phyloP scores from a whole-genome alignment of 306 rosid species.

The Quillaja saponaria region DNA sequence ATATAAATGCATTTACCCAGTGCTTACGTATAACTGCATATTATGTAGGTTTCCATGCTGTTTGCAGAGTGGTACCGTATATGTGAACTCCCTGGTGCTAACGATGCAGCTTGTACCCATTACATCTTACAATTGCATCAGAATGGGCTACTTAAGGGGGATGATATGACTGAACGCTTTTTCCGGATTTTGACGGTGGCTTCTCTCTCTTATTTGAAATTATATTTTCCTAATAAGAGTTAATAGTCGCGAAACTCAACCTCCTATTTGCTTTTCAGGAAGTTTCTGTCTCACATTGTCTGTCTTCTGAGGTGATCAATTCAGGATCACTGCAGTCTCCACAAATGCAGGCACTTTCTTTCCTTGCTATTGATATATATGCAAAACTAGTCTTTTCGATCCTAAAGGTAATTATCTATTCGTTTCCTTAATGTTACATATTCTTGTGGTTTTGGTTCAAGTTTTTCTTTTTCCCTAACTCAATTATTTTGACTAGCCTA shows the following conservation, averaged over 20 bases:
- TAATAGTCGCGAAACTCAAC: conserved; percentile 5
- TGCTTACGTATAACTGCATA: background rate
- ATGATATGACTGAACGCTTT: conserved; percentile 84
- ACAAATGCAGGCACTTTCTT: conserved; percentile 65
- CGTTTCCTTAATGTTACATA: background rate
- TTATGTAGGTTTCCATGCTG: conserved; percentile 60
- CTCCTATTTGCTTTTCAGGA: conserved; percentile 49
- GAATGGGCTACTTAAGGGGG: conserved; percentile 84
- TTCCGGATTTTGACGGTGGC: conserved; percentile 71
- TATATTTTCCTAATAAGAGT: background rate
- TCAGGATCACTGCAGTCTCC: conserved; percentile 72
- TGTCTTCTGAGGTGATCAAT: conserved; percentile 71
- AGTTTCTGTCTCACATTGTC: conserved; percentile 72
- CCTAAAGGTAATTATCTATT: conserved; percentile 60
- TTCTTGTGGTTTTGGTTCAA: background rate
- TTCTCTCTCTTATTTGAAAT: conserved; percentile 22
- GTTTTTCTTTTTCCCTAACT: conserved; percentile 5
- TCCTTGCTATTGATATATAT: conserved; percentile 84
- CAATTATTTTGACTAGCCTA: conserved; percentile 22
- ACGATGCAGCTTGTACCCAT: conserved; percentile 62
- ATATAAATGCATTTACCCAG: background rate
- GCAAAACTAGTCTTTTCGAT: conserved; percentile 78
- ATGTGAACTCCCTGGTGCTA: conserved; percentile 83
- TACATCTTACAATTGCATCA: conserved; percentile 75
- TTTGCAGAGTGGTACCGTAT: conserved; percentile 84